Percentiles rank a stretch among this genome's conserved stretches.
These are phyloP conservation scores for Taxawa tesnikishii DNA, from an alignment of 2,329 filamentous ascomycete genomes.

Conservation along the genomic window DNA sequence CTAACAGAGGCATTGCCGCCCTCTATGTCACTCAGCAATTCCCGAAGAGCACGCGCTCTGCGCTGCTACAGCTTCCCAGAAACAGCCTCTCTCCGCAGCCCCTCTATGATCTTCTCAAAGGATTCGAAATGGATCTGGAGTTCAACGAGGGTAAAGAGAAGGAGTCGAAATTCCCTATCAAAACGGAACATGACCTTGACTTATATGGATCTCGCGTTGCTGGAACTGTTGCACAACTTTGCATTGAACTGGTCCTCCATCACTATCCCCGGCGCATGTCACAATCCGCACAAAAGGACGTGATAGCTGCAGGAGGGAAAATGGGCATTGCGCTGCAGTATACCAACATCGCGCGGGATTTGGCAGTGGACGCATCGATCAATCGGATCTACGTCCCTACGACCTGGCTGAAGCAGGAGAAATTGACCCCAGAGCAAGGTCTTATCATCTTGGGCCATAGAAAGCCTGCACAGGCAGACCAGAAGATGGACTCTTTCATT, in stretches of 20 bases:
- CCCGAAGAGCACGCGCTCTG: conserved; percentile 37
- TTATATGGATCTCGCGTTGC: conserved; percentile 57
- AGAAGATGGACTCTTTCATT: conserved; percentile 26
- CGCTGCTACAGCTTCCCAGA: conserved; percentile 48
- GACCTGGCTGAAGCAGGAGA: conserved; percentile 48
- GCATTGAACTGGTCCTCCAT: conserved; percentile 53
- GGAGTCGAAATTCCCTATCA: conserved; percentile 40
- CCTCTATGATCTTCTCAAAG: conserved; percentile 51
- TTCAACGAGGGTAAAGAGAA: conserved; percentile 28
- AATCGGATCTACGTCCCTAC: conserved; percentile 57
- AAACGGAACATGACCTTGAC: conserved; percentile 45
- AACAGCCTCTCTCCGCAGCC: conserved; percentile 45
- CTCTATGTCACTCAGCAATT: conserved; percentile 38
- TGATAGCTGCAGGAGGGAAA: conserved; percentile 44
- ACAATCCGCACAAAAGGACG: conserved; percentile 21
- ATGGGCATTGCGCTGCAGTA: conserved; percentile 71
- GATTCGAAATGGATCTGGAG: conserved; percentile 55
- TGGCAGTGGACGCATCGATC: conserved; percentile 53
- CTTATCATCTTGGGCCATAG: conserved; percentile 7
- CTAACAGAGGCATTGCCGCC: conserved; percentile 14
- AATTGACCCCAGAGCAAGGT: conserved; percentile 42
- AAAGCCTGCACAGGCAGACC: conserved; percentile 3
- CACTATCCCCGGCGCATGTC: conserved; percentile 31
- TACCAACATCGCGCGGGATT: conserved; percentile 64
- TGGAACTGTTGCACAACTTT: conserved; percentile 58